Evolutionary conservation across 345 rosid species (phyloP).

Genomic region (Populus tremula): DNA sequence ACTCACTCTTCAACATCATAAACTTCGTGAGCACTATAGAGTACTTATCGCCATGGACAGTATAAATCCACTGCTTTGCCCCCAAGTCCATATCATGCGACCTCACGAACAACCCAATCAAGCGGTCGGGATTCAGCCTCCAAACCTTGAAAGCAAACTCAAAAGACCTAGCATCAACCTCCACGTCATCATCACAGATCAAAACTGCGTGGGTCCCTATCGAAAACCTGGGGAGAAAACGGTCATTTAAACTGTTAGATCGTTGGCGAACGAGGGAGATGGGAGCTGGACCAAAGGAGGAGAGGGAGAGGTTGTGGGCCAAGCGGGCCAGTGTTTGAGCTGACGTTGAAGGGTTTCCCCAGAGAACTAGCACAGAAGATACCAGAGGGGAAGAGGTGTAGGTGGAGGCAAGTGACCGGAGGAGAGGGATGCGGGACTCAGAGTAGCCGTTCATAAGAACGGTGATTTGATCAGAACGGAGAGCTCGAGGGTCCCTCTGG

Average conservation of each 20-base stretch:
- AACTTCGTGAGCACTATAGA: conserved; percentile 68
- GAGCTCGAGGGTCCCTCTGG: conserved; percentile 34
- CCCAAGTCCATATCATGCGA: conserved; percentile 56
- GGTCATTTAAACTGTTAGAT: conserved; percentile 59
- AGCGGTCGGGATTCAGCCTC: conserved; percentile 49
- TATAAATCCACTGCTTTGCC: conserved; percentile 62
- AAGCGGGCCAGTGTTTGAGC: conserved; percentile 34
- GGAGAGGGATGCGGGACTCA: conserved; percentile 55
- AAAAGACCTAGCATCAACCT: conserved; percentile 46
- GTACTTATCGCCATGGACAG: conserved; percentile 65
- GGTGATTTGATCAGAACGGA: conserved; percentile 56
- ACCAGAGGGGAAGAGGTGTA: conserved; percentile 54
- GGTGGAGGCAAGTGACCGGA: conserved; percentile 48
- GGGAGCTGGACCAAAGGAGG: conserved; percentile 47
- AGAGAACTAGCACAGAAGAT: conserved; percentile 51
- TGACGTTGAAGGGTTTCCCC: conserved; percentile 68
- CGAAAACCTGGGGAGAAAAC: conserved; percentile 55
- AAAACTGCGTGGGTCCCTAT: conserved; percentile 52
- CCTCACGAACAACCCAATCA: conserved; percentile 56
- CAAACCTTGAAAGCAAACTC: conserved; percentile 57
- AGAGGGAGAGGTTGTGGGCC: conserved; percentile 42
- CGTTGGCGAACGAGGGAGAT: conserved; percentile 53
- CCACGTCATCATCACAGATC: conserved; percentile 67
- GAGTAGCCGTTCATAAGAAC: conserved; percentile 83
- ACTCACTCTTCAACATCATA: conserved; percentile 55